Base-by-base conservation (phyloP, 2,329 filamentous ascomycete genomes). In the Hirsutella minnesotensis region DNA sequence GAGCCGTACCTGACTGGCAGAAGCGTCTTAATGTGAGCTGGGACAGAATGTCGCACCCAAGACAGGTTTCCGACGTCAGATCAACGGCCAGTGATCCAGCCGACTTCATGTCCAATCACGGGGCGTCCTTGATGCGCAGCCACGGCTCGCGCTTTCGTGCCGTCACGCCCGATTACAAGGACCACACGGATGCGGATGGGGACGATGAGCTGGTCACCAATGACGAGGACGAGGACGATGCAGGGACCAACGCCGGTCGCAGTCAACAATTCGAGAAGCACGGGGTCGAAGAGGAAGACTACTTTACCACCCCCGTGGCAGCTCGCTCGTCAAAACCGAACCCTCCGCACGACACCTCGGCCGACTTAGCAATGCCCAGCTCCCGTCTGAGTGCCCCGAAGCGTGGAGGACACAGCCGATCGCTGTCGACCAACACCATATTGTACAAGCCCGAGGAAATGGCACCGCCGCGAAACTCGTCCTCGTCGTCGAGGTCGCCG, bases 141-240 rank as follows among this genome's bases (percentile, higher is more conserved):
- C 68, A 44, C 59, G 72, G 45, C 49, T 68, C 34, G 65, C 71
- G 61, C 13, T 34, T 55, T n/a, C 44, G 52, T 4, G 47, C 51
- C 24, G 48, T 60, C 34, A 47, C 52, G 19, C 49, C 67, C 59
- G 54, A 67, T 20, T 65, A 69, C 40, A 73, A 72, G 49, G 72
- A 75, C 37, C 79, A 88, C 45, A 88, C 85, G 0, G 86, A 92
- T 54, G 86, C 81, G 7, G 87, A 94, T 56, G 86, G 87, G 1
- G 89, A 95, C 53, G 89, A 95, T 53, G 89, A 95, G 59, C 68
- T 89, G n/a, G 74, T 85, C 12, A 89, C 84, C 3, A 85, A 88
- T 44, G 84, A 87, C 44, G 83, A 89, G 44, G 78, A 80, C 27
- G 74, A 81, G 35, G 75, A 77, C 43, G 71, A 78, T 40, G 67